Percentiles rank a stretch among this genome's conserved stretches.
Conservation (phyloP, 805 yeast species). For the Kuraishia borneana region DNA sequence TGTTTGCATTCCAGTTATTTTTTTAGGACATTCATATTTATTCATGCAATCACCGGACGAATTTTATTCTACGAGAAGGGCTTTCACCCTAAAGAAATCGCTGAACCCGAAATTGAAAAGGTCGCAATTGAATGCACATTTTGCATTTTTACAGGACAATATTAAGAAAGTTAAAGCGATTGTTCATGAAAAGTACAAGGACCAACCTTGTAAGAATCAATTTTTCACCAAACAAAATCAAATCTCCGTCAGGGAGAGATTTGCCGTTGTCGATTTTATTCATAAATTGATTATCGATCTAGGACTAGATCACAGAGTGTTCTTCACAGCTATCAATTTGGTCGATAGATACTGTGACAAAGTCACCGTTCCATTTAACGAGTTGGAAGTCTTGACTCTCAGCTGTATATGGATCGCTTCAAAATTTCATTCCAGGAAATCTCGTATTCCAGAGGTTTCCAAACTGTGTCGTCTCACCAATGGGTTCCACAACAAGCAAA, state of each 20-base stretch:
- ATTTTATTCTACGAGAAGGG: conserved; percentile 4
- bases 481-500: conserved; percentile 40
- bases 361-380: neutral
- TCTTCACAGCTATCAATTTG: conserved; percentile 23
- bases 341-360: conserved; percentile 24
- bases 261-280: neutral
- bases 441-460: conserved; percentile 43
- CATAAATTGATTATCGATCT: neutral
- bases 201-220: neutral
- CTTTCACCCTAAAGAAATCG: conserved; percentile 3
- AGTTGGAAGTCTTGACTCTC: conserved; percentile 24
- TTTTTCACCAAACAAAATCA: neutral
- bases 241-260: neutral
- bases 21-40: neutral
- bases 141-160: neutral
- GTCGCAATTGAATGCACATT: neutral
- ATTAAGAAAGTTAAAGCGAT: neutral
- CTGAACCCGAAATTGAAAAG: conserved; percentile 1
- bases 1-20: too few relatives aligned
- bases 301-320: conserved; percentile 5
- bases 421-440: conserved; percentile 36
- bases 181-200: neutral
- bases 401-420: conserved; percentile 36
- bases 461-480: conserved; percentile 46
- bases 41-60: conserved; percentile 6